Evolutionary conservation across 2,329 filamentous ascomycete genomes (phyloP), one percentile per base, ranked within the genome.

Genomic region (Elsinoe fawcettii): DNA sequence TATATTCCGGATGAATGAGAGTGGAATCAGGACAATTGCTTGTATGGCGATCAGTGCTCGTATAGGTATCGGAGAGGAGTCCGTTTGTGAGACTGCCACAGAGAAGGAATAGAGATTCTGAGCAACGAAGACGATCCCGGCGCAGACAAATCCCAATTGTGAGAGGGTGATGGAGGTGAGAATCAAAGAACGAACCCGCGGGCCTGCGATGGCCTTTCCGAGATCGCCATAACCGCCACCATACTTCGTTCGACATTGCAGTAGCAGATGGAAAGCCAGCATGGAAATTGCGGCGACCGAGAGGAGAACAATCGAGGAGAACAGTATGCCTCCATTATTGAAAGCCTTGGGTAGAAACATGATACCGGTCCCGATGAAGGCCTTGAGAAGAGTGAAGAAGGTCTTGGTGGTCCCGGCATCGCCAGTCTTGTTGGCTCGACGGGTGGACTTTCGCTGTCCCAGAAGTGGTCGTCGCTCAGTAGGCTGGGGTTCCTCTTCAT

Each of bases 261-360:
- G 76, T 34, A 90, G 77, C 27, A 90, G 77, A 64, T 85, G 83
- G 68, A 90, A 90, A 63, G 86, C 87, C 9, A 86, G 67, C 65
- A 83, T 86, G 44, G 85, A 87, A 63, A 90, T 72, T 18, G 80
- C 67, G 1, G 87, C 84, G 2, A 90, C 80, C 8, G 75, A 71
- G 46, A 90, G 70, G 62, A 90, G 78, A 0, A 84, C 84, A 51
- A 88, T 71, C 0, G 83, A 84, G 0, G 86, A 89, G 67, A 90
- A 90, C 9, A 89, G 73, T 54, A 90, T 84, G 22, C 87, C 87
- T 34, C 87, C 87, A 62, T 90, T 90, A 65, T 82, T 82, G 71
- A 90, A 90, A 0, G 87, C 87, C 66, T 88, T 90, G 47, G 87
- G 87, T 44, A 90, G 69, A 66, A 90, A 90, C 83, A 90, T 88